phyloP scores from a whole-genome alignment of 1,139 yeast species.

The Wickerhamiella infanticola region DNA sequence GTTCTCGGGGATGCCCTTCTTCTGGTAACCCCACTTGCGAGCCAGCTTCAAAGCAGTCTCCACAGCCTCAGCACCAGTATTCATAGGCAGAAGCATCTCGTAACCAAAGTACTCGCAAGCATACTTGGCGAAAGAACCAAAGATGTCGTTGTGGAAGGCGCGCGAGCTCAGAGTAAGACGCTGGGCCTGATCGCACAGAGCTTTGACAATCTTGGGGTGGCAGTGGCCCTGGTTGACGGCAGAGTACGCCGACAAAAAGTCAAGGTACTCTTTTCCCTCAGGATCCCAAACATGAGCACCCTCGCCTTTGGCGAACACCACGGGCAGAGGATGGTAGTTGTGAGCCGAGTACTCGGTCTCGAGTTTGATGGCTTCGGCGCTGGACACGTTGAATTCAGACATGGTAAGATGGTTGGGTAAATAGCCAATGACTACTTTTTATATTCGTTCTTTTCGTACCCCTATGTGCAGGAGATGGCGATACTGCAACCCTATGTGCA shows the following conservation, averaged over 20 bases:
- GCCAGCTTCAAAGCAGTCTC: slow-evolving; percentile 91
- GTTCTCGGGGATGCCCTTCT: slow-evolving; percentile 65
- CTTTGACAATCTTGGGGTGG: slow-evolving; percentile 80
- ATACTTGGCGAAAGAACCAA: slow-evolving; percentile 77
- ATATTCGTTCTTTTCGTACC: neutral
- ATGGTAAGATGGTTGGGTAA: neutral
- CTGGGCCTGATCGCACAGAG: slow-evolving; percentile 77
- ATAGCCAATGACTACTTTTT: neutral
- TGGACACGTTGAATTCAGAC: slow-evolving; percentile 26
- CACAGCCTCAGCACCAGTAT: slow-evolving; percentile 98
- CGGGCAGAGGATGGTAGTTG: slow-evolving; percentile 94
- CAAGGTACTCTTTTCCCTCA: slow-evolving; percentile 55
- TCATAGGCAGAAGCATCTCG: slow-evolving; percentile 93
- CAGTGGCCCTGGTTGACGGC: slow-evolving; percentile 98
- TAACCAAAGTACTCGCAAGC: slow-evolving; percentile 79
- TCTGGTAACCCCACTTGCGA: slow-evolving; percentile 91
- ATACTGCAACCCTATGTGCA: slow-evolving; percentile 2
- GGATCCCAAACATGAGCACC: slow-evolving; percentile 99
- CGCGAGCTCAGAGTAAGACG: slow-evolving; percentile 75
- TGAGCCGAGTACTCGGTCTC: slow-evolving; percentile 84
- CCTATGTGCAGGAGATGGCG: slow-evolving; percentile 10
- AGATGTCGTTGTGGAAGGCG: slow-evolving; percentile 82
- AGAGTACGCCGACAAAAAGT: slow-evolving; percentile 82
- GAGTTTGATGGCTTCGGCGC: slow-evolving; percentile 48
- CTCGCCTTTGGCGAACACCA: slow-evolving; percentile 67